Evolutionary conservation across 331 rosid species (phyloP), one percentile per base, ranked within the genome.

Genomic region (Rosa hybrid): DNA sequence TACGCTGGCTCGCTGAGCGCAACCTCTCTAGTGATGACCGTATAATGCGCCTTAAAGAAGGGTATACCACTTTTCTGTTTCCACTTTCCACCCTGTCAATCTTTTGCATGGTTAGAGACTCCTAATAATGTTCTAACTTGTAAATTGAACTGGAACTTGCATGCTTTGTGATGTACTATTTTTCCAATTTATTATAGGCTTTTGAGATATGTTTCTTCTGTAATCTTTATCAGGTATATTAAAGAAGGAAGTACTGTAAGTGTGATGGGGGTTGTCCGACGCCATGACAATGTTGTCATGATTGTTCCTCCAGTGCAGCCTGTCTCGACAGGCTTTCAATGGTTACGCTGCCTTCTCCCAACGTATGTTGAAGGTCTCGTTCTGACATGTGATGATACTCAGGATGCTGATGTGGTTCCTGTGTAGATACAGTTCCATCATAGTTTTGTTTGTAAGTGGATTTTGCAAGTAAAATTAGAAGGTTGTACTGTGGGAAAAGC

Each of bases 221-320:
- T 23, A 9, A n/a, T 59, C 6, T 79, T 74, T 80, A 8, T 59
- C 77, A 96, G 99, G 82, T 90, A 96, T 86, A 87, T 96, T 78
- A 93, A 96, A 86, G 99, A 96, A 89, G 99, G 99, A 38, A 93
- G 94, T 87, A 96, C 97, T 0, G 97, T 96, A 12, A 96, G 99
- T 77, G 98, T 96, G 81, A 90, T 93, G 97, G 98, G 99, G 44
- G 88, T 96, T 12, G 99, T 96, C 56, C 91, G 92, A 0, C 90
- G 98, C 63, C 99, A 96, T 6, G 99, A 96, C 60, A 93, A 96
- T 11, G 92, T 93, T 81, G 90, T 93, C 72, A 96, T 93, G 99
- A 89, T 96, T 79, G 97, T 93, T 74, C 98, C 99, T 68, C 86
- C 98, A 3, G 4, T 88, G 1, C 97, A 90, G 68, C 91, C 98